Percentiles rank a stretch among this genome's conserved stretches.
These are phyloP conservation scores for Pseudogymnoascus sp. DNA, from an alignment of 2,329 filamentous ascomycete species.

Conservation along the genomic window DNA sequence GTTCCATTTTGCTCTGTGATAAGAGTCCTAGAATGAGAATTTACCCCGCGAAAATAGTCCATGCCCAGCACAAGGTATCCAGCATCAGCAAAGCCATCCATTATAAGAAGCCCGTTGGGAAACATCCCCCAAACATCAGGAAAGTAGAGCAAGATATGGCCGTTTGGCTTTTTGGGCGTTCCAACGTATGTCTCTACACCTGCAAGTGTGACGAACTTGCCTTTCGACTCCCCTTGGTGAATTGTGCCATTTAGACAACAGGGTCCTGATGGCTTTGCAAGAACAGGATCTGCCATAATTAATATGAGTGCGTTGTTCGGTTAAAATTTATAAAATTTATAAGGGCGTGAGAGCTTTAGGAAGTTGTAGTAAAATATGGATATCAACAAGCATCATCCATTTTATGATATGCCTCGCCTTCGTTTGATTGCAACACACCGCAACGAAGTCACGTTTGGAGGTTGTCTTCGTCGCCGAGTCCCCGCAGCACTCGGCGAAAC, in stretches of 20 bases:
- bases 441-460: background rate
- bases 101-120: conserved; percentile 35
- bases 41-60: conserved; percentile 38
- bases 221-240: conserved; percentile 32
- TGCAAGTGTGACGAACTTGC: conserved; percentile 27
- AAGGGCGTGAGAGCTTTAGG: background rate
- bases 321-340: background rate
- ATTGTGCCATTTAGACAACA: conserved; percentile 34
- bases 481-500: background rate
- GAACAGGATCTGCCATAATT: conserved; percentile 14
- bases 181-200: conserved; percentile 33
- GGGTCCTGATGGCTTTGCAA: conserved; percentile 29
- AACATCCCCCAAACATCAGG: conserved; percentile 38
- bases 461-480: background rate
- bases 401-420: background rate
- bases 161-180: conserved; percentile 28
- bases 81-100: conserved; percentile 38
- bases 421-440: background rate
- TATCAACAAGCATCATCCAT: background rate
- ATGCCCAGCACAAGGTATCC: conserved; percentile 35
- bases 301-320: background rate
- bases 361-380: background rate
- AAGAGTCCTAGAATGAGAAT: conserved; percentile 7
- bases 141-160: conserved; percentile 37
- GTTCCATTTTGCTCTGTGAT: background rate